Evolutionary conservation across 352 stramenopile species (phyloP).

Genomic region (Pythium inflatum): DNA sequence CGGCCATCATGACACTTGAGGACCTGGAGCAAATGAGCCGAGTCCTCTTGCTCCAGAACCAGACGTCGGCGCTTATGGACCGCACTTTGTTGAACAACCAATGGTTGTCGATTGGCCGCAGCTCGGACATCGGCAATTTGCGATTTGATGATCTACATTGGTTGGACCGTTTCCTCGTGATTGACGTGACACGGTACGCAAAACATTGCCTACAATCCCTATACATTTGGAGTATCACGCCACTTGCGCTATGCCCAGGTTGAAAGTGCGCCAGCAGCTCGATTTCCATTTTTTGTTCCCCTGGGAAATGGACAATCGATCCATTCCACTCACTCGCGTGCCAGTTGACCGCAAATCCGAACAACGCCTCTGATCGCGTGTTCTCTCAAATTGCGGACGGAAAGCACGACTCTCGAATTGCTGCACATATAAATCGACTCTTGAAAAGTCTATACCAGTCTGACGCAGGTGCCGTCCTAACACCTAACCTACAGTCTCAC

Average conservation of each 20-base stretch:
- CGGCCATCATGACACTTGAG: background rate
- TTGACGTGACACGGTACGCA: slow-evolving; percentile 7
- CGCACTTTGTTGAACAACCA: slow-evolving; percentile 6
- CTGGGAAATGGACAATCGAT: slow-evolving; percentile 11
- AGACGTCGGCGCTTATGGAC: background rate
- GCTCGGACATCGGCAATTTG: slow-evolving; percentile 4
- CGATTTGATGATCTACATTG: slow-evolving; percentile 3
- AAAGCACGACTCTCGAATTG: slow-evolving; percentile 5
- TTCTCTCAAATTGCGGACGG: slow-evolving; percentile 7
- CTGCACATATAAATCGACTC: background rate
- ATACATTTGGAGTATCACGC: too few species aligned
- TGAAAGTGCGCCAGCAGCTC: slow-evolving; percentile 11
- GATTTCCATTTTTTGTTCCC: background rate
- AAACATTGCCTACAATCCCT: too few species aligned
- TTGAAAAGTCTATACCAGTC: background rate
- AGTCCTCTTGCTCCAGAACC: background rate
- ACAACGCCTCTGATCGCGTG: background rate
- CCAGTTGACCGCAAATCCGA: background rate
- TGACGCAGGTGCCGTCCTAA: background rate
- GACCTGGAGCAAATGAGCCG: slow-evolving; percentile 4
- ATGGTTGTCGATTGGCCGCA: background rate
- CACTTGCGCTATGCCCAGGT: background rate
- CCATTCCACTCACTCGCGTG: slow-evolving; percentile 1
- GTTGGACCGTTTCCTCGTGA: background rate
- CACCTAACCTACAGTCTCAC: slow-evolving; percentile 15